Conservation (phyloP, 2,329 filamentous ascomycete species). For the Tolypocladium amazonense region DNA sequence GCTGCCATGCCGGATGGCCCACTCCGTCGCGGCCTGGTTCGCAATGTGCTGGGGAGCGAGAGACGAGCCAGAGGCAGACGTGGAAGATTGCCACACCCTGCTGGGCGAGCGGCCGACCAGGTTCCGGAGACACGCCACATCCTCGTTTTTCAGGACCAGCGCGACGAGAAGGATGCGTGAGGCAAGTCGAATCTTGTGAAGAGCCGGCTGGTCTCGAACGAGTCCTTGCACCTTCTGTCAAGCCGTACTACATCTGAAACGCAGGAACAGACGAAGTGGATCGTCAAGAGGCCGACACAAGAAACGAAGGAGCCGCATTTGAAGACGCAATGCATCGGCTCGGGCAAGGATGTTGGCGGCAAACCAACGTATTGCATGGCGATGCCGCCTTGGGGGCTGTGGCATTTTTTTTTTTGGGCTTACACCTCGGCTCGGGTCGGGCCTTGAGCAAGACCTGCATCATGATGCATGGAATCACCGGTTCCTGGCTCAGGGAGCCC, state of each 20-base stretch:
- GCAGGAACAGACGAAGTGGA: background rate
- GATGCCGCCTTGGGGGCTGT: background rate
- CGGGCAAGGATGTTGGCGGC: background rate
- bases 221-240: background rate
- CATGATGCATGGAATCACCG: background rate
- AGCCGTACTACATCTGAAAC: background rate
- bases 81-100: constrained; percentile 6
- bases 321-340: background rate
- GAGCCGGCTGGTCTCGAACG: background rate
- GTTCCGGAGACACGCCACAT: constrained; percentile 28
- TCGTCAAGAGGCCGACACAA: background rate
- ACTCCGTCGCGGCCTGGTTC: background rate
- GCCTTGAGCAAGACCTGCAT: background rate
- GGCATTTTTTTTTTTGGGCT: background rate
- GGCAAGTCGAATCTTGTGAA: constrained; percentile 21
- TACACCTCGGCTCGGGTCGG: background rate
- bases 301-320: background rate
- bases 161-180: constrained; percentile 27
- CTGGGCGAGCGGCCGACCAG: constrained; percentile 1
- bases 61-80: background rate
- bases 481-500: background rate
- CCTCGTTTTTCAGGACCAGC: constrained; percentile 30
- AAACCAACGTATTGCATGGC: background rate
- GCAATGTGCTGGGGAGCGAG: constrained; percentile 4
- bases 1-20: background rate